Conservation (phyloP, 352 stramenopile species). For the Globisporangium camurandrum region DNA sequence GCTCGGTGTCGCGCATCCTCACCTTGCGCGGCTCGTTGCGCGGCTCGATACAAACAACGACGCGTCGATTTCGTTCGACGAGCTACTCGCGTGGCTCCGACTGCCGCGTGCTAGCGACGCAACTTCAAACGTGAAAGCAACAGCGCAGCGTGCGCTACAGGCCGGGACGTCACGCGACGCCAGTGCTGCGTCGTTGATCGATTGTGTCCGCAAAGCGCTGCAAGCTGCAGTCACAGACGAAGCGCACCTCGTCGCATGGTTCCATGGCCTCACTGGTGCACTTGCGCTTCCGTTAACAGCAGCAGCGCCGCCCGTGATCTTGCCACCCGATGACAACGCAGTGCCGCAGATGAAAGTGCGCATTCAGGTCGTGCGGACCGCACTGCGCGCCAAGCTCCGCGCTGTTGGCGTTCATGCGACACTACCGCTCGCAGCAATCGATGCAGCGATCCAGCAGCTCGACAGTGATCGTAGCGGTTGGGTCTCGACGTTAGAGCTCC, state of each 20-base stretch:
- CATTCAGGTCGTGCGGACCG: slow-evolving; percentile 46
- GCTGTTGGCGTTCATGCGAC: slow-evolving; percentile 5
- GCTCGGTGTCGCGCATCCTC: slow-evolving; percentile 31
- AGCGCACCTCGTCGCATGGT: slow-evolving; percentile 31
- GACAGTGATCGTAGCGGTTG: slow-evolving; percentile 57
- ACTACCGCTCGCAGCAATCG: slow-evolving; percentile 17
- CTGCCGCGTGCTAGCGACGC: slow-evolving; percentile 1
- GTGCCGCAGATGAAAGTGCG: slow-evolving; percentile 34
- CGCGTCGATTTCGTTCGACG: slow-evolving; percentile 52
- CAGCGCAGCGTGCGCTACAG: not conserved
- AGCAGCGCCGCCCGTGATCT: not conserved
- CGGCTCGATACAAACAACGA: slow-evolving; percentile 49
- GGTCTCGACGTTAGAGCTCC: slow-evolving; percentile 56
- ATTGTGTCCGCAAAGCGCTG: slow-evolving; percentile 18
- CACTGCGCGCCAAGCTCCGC: slow-evolving; percentile 19
- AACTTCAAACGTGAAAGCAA: not conserved
- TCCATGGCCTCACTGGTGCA: slow-evolving; percentile 29
- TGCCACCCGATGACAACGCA: not conserved
- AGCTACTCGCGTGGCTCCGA: slow-evolving; percentile 61
- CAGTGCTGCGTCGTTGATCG: slow-evolving; percentile 13
- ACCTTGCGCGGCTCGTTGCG: slow-evolving; percentile 47
- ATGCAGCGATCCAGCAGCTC: slow-evolving; percentile 30
- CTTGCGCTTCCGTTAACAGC: not conserved
- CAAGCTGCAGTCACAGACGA: slow-evolving; percentile 10
- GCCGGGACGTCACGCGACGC: not conserved